Conservation (phyloP, 2,329 filamentous ascomycete species). For the Nigrospora oryzae region DNA sequence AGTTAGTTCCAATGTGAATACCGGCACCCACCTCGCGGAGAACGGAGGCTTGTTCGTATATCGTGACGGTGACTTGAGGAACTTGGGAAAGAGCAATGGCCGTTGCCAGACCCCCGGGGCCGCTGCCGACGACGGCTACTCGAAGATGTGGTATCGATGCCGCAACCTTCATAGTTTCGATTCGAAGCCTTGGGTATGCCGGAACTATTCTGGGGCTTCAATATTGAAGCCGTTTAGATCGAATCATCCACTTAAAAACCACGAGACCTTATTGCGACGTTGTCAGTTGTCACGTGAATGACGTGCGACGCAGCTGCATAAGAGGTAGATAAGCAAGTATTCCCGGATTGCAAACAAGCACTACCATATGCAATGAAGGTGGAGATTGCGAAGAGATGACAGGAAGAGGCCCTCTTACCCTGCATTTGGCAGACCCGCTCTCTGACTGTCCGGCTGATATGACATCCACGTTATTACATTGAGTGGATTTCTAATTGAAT, state of each 20-base stretch:
- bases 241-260: not conserved
- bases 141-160: constrained; percentile 7
- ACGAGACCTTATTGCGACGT: constrained; percentile 7
- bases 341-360: no score
- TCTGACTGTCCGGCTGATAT: no score
- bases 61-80: constrained; percentile 27
- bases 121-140: constrained; percentile 15
- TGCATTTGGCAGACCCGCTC: no score
- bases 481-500: no score
- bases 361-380: no score
- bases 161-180: no score
- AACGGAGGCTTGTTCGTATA: constrained; percentile 35
- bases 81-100: constrained; percentile 34
- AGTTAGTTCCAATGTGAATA: constrained; percentile 34
- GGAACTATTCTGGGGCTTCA: no score
- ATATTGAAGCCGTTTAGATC: not conserved
- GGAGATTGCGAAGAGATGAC: no score
- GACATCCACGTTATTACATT: no score
- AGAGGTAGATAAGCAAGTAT: no score
- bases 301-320: constrained; percentile 9
- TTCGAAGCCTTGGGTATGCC: no score
- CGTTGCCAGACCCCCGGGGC: constrained; percentile 23
- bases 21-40: constrained; percentile 39
- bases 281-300: constrained; percentile 18
- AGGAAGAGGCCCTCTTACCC: no score